Percentiles rank a stretch among this genome's conserved stretches.
These are phyloP conservation scores for Isabelozyma heimii DNA, from an alignment of 805 yeast genomes.

Conservation along the genomic window DNA sequence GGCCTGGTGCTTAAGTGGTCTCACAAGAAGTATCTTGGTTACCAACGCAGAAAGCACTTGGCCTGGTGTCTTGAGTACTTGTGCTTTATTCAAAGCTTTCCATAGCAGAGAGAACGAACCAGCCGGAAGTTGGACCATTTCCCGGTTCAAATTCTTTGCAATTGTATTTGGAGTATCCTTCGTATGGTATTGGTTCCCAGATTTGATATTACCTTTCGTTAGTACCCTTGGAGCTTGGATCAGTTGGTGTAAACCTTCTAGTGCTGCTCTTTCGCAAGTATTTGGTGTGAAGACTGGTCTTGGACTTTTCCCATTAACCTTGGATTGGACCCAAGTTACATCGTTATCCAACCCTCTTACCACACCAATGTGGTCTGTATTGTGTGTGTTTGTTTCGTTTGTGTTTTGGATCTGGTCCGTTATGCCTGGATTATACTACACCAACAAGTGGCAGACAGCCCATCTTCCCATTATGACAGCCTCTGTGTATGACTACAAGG, in stretches of 20 bases:
- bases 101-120: slow-evolving; percentile 3
- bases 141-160: slow-evolving; percentile 12
- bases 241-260: slow-evolving; percentile 7
- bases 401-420: slow-evolving; percentile 15
- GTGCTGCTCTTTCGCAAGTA: slow-evolving; percentile 7
- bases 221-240: slow-evolving; percentile 6
- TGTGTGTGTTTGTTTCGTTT: slow-evolving; percentile 7
- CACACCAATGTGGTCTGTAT: slow-evolving; percentile 10
- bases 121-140: slow-evolving; percentile 4
- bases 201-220: slow-evolving; percentile 5
- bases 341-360: slow-evolving; percentile 7
- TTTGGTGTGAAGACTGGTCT: slow-evolving; percentile 9
- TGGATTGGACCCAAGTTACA: slow-evolving; percentile 10
- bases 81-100: slow-evolving; percentile 8
- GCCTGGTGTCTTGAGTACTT: slow-evolving; percentile 6
- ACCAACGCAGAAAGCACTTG: slow-evolving; percentile 3
- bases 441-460: slow-evolving; percentile 19
- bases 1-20: slow-evolving; percentile 4
- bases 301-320: slow-evolving; percentile 9
- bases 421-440: slow-evolving; percentile 18
- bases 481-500: slow-evolving; percentile 12
- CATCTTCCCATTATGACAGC: slow-evolving; percentile 19
- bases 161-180: slow-evolving; percentile 11
- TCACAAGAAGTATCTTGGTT: slow-evolving; percentile 3
- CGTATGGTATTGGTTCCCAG: slow-evolving; percentile 18